A percentile compares a stretch with the other conserved stretches of the same genome.
These are phyloP conservation scores for Ballota nigra DNA, from an alignment of 257 asterid species.

Conservation along the genomic window DNA sequence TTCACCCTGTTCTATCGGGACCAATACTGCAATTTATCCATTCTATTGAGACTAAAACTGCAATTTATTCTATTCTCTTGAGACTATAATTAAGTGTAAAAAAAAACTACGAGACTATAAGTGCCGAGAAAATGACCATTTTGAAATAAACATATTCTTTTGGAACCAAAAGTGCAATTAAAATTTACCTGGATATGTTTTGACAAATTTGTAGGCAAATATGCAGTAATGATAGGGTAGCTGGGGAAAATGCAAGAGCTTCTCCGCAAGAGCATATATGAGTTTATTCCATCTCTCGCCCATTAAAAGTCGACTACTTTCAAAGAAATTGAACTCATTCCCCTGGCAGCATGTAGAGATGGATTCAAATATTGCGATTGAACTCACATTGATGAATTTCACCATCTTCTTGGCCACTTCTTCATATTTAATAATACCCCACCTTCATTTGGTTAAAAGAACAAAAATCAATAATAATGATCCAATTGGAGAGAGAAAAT, in stretches of 20 bases:
- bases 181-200: constrained; percentile 63
- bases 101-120: too few species aligned
- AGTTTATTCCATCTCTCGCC: constrained; percentile 56
- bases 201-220: constrained; percentile 31
- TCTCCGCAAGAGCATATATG: constrained; percentile 25
- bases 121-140: too few species aligned
- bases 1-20: too few species aligned
- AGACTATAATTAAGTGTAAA: too few species aligned
- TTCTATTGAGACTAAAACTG: too few species aligned
- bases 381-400: constrained; percentile 49
- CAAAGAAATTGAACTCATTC: constrained; percentile 39
- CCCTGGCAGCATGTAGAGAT: constrained; percentile 45
- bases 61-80: too few species aligned
- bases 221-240: constrained; percentile 47
- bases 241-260: constrained; percentile 31
- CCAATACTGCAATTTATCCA: too few species aligned
- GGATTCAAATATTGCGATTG: constrained; percentile 71
- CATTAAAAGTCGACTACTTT: constrained; percentile 31
- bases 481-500: too few species aligned
- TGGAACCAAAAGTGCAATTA: too few species aligned
- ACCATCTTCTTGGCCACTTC: constrained; percentile 61
- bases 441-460: constrained; percentile 38
- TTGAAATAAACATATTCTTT: too few species aligned
- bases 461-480: not conserved
- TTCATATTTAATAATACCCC: constrained; percentile 71